Percentiles rank a stretch among this genome's conserved stretches.
Conservation (phyloP, 176 grass and related monocot genomes). For the Lolium perenne region DNA sequence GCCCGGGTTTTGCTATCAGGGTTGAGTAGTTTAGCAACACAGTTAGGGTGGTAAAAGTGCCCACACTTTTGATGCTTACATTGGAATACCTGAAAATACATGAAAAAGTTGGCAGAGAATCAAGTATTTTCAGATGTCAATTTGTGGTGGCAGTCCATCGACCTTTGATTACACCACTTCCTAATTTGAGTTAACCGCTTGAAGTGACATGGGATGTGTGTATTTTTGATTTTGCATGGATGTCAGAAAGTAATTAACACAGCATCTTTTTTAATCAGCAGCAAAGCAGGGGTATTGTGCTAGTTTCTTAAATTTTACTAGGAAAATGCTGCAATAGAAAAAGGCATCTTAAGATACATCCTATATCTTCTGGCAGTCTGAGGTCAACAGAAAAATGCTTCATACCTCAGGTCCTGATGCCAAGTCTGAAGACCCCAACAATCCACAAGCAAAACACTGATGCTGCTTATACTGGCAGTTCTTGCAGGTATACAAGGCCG, state of each 20-base stretch:
- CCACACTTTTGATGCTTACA: constrained; percentile 65
- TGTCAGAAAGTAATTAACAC: not conserved
- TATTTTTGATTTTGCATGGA: not conserved
- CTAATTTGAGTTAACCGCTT: not conserved
- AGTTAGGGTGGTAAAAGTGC: constrained; percentile 81
- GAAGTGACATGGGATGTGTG: not conserved
- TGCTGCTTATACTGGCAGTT: constrained; percentile 41
- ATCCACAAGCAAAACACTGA: constrained; percentile 69
- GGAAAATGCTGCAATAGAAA: not conserved
- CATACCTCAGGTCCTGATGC: constrained; percentile 46
- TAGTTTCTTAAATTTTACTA: constrained; percentile 24
- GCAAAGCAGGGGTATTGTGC: not conserved
- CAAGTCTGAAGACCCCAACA: constrained; percentile 59
- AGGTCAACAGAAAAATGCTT: no score
- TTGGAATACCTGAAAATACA: constrained; percentile 67
- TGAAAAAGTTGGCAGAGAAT: not conserved
- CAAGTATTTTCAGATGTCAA: constrained; percentile 20
- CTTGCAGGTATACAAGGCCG: constrained; percentile 43
- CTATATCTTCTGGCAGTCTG: no score
- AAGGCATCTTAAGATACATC: constrained; percentile 9
- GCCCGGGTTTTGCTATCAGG: constrained; percentile 31
- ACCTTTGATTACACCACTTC: not conserved
- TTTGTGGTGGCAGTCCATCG: not conserved
- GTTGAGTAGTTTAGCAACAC: constrained; percentile 61
- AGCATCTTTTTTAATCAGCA: not conserved